A percentile compares a stretch with the other conserved stretches of the same genome.
Evolutionary conservation across 176 grass and related monocot species (phyloP).

Genomic region (Raddia distichophylla): DNA sequence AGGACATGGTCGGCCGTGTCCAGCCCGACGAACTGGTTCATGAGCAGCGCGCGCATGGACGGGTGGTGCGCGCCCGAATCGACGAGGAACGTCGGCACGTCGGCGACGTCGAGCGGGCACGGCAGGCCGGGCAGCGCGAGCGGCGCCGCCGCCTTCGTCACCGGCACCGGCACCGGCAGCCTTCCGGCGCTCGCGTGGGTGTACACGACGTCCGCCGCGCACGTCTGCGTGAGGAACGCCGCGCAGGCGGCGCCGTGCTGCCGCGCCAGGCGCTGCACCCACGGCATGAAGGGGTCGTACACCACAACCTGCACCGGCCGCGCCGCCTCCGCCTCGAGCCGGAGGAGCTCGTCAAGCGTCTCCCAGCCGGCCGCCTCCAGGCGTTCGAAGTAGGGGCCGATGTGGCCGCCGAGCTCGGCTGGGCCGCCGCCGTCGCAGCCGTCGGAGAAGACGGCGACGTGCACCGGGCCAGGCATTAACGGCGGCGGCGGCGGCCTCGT

Average conservation of each 20-base stretch:
- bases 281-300: slow-evolving; percentile 66
- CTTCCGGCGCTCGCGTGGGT: slow-evolving; percentile 45
- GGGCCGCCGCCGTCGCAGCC: slow-evolving; percentile 45
- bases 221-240: slow-evolving; percentile 69
- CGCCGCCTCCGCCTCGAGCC: slow-evolving; percentile 36
- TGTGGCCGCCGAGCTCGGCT: slow-evolving; percentile 34
- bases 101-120: neutral
- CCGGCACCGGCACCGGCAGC: slow-evolving; percentile 10
- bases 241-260: slow-evolving; percentile 31
- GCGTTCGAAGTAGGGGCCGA: slow-evolving; percentile 43
- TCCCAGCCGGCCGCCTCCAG: slow-evolving; percentile 47
- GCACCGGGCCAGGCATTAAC: neutral
- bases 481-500: neutral
- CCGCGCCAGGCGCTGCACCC: slow-evolving; percentile 53
- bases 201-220: slow-evolving; percentile 58
- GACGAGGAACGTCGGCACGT: slow-evolving; percentile 58
- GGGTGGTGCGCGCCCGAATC: neutral
- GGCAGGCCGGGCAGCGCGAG: slow-evolving; percentile 49
- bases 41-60: slow-evolving; percentile 30
- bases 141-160: neutral
- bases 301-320: slow-evolving; percentile 52
- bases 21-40: slow-evolving; percentile 56
- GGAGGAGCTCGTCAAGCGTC: slow-evolving; percentile 57
- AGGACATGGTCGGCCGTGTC: slow-evolving; percentile 60
- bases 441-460: slow-evolving; percentile 48